Base-by-base conservation (phyloP, 257 asterid species). In the Petunia secreta region DNA sequence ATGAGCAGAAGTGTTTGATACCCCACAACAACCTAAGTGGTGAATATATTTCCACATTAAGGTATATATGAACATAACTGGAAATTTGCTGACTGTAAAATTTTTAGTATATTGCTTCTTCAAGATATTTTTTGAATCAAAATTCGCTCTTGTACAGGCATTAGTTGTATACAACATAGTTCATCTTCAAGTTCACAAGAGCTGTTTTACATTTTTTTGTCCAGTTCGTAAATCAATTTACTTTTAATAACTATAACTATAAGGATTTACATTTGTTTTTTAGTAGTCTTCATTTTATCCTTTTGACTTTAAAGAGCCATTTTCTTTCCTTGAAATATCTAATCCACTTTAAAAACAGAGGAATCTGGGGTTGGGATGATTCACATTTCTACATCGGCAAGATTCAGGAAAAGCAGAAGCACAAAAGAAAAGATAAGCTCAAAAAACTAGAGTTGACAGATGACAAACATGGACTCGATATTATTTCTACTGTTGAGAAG, bases 351-450 rank as follows among this genome's bases (percentile, higher is more conserved):
- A 68, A 46, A 50, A 80, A 77, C 92, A 94, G 98, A 85, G 98
- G 92, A 77, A 68, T 86, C 81, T 94, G 98, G 98, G 97, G 98
- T 77, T 95, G 98, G 99, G 99, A 95, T 75, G 97, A 95, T 84
- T 90, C 98, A 8, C 84, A 87, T 53, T 79, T 95, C 81, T 91
- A 84, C 88, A 86, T 91, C 2, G 99, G 99, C 64, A 92, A 93
- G 79, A 85, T 89, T 93, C 88, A 83, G 75, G 92, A 91, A 85
- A 60, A 60, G 15, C 66, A 63, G 46, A 37, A 63, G 69, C 44
- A 1, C 2, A 63, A 63, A 37, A 63, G 43, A 63, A 63, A 9
- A 62, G 41, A 36, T 7, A 50, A 50, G 14, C 55, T 8, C 55
- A 8, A 50, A 48, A 48, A 48, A 1, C 53, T 48, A 48, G 10